A percentile compares a stretch with the other conserved stretches of the same genome.
Conservation (phyloP, 108 stramenopile species). For the Schizochytrium sp. region DNA sequence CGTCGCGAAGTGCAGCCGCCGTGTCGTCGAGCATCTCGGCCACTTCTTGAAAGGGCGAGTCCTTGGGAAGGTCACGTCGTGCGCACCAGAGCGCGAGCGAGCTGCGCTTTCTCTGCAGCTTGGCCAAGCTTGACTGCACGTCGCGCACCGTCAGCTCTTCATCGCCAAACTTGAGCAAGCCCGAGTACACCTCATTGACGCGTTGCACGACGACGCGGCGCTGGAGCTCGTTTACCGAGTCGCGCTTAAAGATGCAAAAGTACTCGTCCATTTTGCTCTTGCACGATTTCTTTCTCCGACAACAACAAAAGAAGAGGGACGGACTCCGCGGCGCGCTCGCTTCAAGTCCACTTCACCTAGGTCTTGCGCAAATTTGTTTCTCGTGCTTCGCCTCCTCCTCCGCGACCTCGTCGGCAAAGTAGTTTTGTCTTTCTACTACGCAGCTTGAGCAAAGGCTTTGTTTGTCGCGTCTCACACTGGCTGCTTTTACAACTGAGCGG, state of each 20-base stretch:
- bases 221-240: background rate
- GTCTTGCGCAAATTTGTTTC: no score
- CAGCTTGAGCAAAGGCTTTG: no score
- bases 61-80: background rate
- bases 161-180: background rate
- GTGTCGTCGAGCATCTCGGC: background rate
- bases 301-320: no score
- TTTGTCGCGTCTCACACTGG: no score
- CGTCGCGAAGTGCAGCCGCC: background rate
- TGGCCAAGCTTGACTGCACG: background rate
- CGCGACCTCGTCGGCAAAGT: no score
- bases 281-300: no score
- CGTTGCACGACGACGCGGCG: background rate
- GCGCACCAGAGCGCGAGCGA: slow-evolving; percentile 5
- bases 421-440: no score
- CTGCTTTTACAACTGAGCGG: no score
- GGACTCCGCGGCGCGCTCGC: no score
- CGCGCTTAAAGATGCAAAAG: background rate
- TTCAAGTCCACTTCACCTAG: no score
- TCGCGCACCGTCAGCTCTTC: background rate
- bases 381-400: no score
- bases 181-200: background rate
- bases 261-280: background rate
- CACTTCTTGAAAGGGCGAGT: background rate
- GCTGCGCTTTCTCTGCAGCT: background rate